Evolutionary conservation across 129 eudicot species (phyloP), one percentile per base, ranked within the genome.

Genomic region (Flaveria robusta): DNA sequence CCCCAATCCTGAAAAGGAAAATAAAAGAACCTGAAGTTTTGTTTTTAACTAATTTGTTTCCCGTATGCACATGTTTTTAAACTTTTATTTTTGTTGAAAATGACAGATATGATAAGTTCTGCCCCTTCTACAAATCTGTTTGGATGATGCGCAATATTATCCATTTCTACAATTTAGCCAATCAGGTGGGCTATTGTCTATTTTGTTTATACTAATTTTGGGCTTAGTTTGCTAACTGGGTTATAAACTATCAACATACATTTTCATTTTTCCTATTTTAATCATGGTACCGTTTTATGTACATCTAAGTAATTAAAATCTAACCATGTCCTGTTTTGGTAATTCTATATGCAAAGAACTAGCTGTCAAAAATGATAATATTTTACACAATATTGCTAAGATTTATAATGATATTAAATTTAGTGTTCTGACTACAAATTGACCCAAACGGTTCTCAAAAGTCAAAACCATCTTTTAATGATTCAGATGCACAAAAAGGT

Each of bases 141-240:
- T 93, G 98, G 98, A 93, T 93, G 98, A 91, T 95, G 97, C 96
- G 99, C 83, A 95, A 95, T 82, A 95, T 95, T 67, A 95, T 95
- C 83, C 99, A 91, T 85, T 95, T 91, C 91, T 91, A 89, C 76
- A 91, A 89, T 81, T 76, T 95, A 85, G 99, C 99, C 72, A 95
- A 95, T 79, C 99, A 95, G 99, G 99, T 95, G 47, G 14, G 47
- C 16, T 55, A 9, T 49, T 54, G 1, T 71, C 70, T 54, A 7
- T 31, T 69, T 20, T 56, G 9, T 11, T 47, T 15, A 11, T 15
- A 13, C 43, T 52, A 41, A 0, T 72, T 73, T 13, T 29, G 19
- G 20, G 73, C 52, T 63, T 46, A 1, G 60, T 14, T 45, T 75
- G 37, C 13, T 60, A 18, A 39, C 12, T 8, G 13, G 37, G 26